These are phyloP conservation scores for Taphrina flavorubra DNA, from an alignment of 1,139 yeast genomes.

Conservation along the genomic window DNA sequence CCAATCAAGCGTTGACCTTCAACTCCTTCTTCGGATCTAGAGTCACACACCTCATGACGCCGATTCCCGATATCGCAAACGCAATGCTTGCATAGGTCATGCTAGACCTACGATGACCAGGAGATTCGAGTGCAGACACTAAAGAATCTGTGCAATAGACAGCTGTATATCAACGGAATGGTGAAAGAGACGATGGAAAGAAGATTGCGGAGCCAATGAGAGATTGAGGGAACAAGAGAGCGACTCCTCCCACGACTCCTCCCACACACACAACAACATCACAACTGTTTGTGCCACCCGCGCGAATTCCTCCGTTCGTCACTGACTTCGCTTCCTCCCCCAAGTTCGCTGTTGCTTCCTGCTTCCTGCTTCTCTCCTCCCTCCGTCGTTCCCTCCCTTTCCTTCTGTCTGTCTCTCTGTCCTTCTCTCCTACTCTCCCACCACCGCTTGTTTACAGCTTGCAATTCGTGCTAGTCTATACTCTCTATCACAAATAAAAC, in stretches of 20 bases:
- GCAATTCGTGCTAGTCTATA: background rate
- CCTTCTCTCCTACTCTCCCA: background rate
- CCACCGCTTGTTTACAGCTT: background rate
- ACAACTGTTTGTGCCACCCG: no score
- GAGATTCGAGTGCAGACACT: background rate
- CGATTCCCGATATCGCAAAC: no score
- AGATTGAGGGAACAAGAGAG: background rate
- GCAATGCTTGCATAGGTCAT: no score
- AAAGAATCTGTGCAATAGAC: background rate
- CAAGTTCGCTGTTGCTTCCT: background rate
- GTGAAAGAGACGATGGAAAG: background rate
- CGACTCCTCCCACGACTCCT: conserved; percentile 19
- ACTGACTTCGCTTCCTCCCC: conserved; percentile 1
- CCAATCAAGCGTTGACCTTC: background rate
- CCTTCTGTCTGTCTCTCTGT: background rate
- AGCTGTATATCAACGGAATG: background rate
- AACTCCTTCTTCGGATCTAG: no score
- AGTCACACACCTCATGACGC: no score
- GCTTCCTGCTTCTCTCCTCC: background rate
- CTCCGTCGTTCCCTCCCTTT: background rate
- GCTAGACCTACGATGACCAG: no score
- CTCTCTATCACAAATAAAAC: background rate
- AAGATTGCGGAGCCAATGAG: background rate
- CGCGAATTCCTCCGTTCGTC: background rate
- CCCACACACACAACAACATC: background rate